These are phyloP conservation scores for Asterophora lycoperdoides DNA, from an alignment of 768 basidiomycete species.

Conservation along the genomic window DNA sequence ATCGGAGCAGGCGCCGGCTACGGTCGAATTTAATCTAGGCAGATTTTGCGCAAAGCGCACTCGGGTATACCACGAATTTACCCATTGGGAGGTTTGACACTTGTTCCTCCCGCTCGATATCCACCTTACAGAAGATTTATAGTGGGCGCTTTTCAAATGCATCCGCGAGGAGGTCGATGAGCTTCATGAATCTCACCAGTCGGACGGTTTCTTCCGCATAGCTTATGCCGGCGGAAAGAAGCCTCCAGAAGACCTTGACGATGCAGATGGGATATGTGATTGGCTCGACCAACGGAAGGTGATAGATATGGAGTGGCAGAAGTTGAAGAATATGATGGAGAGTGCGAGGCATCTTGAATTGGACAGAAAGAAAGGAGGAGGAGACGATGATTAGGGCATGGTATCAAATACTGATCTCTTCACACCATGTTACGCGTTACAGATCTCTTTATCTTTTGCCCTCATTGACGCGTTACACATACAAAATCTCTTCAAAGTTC, in stretches of 20 bases:
- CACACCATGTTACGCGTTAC: too few relatives aligned
- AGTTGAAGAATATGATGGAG: constrained; percentile 70
- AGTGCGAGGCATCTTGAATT: constrained; percentile 62
- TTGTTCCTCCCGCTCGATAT: background rate
- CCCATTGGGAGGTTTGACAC: constrained; percentile 76
- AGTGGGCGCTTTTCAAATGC: constrained; percentile 64
- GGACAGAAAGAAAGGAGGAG: constrained; percentile 43
- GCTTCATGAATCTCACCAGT: constrained; percentile 35
- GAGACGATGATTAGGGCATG: constrained; percentile 28
- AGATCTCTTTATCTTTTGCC: too few relatives aligned
- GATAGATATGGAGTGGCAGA: constrained; percentile 68
- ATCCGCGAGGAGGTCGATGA: constrained; percentile 57
- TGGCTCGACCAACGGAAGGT: constrained; percentile 72
- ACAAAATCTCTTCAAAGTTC: too few relatives aligned
- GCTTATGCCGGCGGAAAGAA: constrained; percentile 48
- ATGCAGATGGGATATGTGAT: constrained; percentile 78
- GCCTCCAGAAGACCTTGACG: constrained; percentile 62
- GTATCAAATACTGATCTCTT: too few relatives aligned
- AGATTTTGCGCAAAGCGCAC: constrained; percentile 74
- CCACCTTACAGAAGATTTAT: constrained; percentile 8
- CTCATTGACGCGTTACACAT: too few relatives aligned
- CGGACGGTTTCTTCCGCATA: constrained; percentile 51
- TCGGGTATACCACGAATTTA: constrained; percentile 63
- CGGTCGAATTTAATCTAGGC: constrained; percentile 59
- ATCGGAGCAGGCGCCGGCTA: constrained; percentile 7